Base-by-base conservation (phyloP, 73 alveolate genomes). In the Breviolum minutum region DNA sequence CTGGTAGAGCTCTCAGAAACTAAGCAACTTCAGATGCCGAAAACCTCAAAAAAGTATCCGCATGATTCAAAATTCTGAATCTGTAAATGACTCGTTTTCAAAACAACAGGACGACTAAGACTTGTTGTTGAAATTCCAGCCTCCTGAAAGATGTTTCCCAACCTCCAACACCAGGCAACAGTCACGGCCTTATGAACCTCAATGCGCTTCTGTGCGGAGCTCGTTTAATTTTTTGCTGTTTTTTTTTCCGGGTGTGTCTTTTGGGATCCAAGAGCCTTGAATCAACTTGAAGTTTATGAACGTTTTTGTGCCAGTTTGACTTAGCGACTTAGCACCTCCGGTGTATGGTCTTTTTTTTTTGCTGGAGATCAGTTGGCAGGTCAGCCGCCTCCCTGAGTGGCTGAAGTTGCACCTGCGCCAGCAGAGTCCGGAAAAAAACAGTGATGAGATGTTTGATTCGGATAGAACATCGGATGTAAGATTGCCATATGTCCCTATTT, bases 191-290 rank as follows among this genome's bases (percentile, higher is more conserved):
- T 2, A 69, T 24, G 48, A 81, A 81, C 90, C 27, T 81, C 71
- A 81, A 81, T 48, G 90, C 70, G 90, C 90, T 81, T 54, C 90
- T 81, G 90, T 54, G 68, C 30, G 70, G 90, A 66, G 40, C 63
- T 40, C 82, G 54, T 24, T 2, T 17, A 70, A 30, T 26, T 17
- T 70, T 70, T 17, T 70, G 80, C 82, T 20, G 82, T 29, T 20
- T 24, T 3, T 73, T 16, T 29, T 40, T 14, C 82, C 82, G 2
- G 82, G 27, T 71, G n/a, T n/a, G n/a, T n/a, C n/a, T 71, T 40
- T 19, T 71, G 40, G 82, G 40, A n/a, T n/a, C n/a, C n/a, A n/a
- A n/a, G n/a, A n/a, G n/a, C n/a, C n/a, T n/a, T n/a, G n/a, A n/a
- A n/a, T n/a, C n/a, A n/a, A n/a, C n/a, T n/a, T n/a, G n/a, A n/a